Conservation (phyloP, 1,284 basidiomycete genomes). For the Apiotrichum akiyoshidainum region DNA sequence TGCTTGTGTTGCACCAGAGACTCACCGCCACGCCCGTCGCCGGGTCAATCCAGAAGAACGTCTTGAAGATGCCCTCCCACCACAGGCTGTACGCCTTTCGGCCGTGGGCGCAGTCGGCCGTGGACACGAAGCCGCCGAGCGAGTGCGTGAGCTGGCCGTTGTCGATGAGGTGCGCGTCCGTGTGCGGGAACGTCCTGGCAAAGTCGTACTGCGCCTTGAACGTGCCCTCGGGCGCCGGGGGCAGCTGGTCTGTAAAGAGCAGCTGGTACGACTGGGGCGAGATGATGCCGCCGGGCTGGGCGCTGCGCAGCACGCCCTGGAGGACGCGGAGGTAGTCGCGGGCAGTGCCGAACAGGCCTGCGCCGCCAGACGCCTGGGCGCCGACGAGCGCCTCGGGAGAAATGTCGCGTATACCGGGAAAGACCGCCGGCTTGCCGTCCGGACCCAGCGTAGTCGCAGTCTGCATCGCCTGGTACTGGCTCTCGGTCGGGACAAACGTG, state of each 20-base stretch:
- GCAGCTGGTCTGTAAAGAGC: conserved; percentile 27
- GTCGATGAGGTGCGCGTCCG: background rate
- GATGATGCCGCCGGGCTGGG: conserved; percentile 22
- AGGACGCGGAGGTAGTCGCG: conserved; percentile 23
- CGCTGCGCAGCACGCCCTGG: conserved; percentile 12
- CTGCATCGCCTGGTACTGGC: conserved; percentile 17
- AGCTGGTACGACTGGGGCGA: conserved; percentile 20
- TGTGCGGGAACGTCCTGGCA: conserved; percentile 9
- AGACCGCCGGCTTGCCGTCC: background rate
- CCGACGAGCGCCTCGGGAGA: background rate
- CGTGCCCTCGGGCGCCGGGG: background rate
- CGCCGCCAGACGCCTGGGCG: conserved; percentile 17
- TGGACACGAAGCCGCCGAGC: conserved; percentile 19
- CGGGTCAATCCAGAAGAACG: conserved; percentile 39
- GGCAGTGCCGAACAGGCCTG: conserved; percentile 21
- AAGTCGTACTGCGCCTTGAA: conserved; percentile 14
- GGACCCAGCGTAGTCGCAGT: conserved; percentile 2
- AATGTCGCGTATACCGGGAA: conserved; percentile 10
- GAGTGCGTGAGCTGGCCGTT: conserved; percentile 3
- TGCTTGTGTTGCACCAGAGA: background rate
- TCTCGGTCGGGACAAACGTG: conserved; percentile 31
- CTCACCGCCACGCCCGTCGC: conserved; percentile 31
- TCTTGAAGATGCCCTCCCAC: conserved; percentile 37
- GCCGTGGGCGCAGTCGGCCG: conserved; percentile 18
- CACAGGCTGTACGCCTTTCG: conserved; percentile 25